phyloP scores from a whole-genome alignment of 129 eudicot genomes.

The Artemisia tridentata region DNA sequence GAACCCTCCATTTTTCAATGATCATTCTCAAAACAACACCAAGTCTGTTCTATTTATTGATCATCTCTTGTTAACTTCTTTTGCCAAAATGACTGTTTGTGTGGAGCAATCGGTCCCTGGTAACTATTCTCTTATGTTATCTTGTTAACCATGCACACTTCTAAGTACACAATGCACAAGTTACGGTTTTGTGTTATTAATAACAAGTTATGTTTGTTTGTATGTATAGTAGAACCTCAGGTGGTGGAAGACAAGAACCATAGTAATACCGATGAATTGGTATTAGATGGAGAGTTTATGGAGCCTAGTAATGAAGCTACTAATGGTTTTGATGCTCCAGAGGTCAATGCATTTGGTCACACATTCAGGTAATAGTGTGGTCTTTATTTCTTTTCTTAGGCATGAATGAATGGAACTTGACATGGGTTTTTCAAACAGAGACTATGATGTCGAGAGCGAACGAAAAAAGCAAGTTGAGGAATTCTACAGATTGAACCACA shows the following conservation, averaged over 20 bases:
- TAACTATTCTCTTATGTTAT: conserved; percentile 11
- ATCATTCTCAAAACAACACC: conserved; percentile 17
- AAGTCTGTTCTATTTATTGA: conserved; percentile 10
- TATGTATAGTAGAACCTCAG: conserved; percentile 24
- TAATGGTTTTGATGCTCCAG: conserved; percentile 71
- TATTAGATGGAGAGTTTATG: conserved; percentile 61
- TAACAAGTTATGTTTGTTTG: not conserved
- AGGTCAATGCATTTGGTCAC: conserved; percentile 73
- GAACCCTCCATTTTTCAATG: conserved; percentile 7
- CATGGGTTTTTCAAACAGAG: conserved; percentile 33
- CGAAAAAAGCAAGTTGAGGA: conserved; percentile 73
- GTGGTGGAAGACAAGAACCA: conserved; percentile 42
- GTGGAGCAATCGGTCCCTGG: conserved; percentile 62
- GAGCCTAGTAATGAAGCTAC: conserved; percentile 32
- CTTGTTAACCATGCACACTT: not conserved
- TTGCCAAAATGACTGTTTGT: conserved; percentile 51
- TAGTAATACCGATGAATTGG: conserved; percentile 42
- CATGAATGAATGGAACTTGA: too few relatives aligned
- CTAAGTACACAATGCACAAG: not conserved
- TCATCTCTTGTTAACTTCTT: too few relatives aligned
- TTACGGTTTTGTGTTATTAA: not conserved
- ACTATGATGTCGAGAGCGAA: conserved; percentile 57
- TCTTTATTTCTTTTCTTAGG: too few relatives aligned
- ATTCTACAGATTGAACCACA: conserved; percentile 72
- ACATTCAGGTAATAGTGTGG: conserved; percentile 25